Conservation (phyloP, 2,329 filamentous ascomycete species). For the Fusarium annulatum region DNA sequence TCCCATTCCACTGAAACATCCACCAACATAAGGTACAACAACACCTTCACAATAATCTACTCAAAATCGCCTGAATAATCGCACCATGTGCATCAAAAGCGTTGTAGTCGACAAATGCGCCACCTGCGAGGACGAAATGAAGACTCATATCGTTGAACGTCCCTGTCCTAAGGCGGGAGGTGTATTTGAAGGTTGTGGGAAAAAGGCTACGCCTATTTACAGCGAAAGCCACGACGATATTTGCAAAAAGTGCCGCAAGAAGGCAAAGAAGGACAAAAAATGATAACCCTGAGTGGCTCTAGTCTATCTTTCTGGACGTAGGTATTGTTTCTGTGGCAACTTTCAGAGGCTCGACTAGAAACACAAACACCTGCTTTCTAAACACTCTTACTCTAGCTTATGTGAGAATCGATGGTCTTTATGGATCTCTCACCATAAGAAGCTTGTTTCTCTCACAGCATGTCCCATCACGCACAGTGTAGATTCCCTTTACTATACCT, state of each 20-base stretch:
- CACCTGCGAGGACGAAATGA: not conserved
- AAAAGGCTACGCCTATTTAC: fast-evolving
- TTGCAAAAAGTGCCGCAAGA: not conserved
- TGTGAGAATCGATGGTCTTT: fast-evolving
- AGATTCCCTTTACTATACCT: no score
- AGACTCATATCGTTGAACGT: fast-evolving
- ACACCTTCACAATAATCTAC: fast-evolving
- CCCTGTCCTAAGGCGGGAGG: fast-evolving
- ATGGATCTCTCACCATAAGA: fast-evolving
- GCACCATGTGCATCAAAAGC: not conserved
- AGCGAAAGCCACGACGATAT: fast-evolving
- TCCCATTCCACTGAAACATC: not conserved
- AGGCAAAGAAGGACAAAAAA: not conserved
- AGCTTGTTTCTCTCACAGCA: fast-evolving
- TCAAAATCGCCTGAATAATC: no score
- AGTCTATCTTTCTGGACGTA: fast-evolving
- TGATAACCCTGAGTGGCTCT: fast-evolving
- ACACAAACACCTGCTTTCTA: fast-evolving
- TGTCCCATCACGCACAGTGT: not conserved
- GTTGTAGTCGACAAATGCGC: not conserved
- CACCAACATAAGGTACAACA: fast-evolving
- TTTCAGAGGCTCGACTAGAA: not conserved
- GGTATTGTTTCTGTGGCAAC: fast-evolving
- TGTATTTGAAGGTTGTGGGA: not conserved
- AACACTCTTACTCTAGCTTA: fast-evolving